phyloP scores from a whole-genome alignment of 148 eudicot genomes.

The Fagopyrum esculentum region DNA sequence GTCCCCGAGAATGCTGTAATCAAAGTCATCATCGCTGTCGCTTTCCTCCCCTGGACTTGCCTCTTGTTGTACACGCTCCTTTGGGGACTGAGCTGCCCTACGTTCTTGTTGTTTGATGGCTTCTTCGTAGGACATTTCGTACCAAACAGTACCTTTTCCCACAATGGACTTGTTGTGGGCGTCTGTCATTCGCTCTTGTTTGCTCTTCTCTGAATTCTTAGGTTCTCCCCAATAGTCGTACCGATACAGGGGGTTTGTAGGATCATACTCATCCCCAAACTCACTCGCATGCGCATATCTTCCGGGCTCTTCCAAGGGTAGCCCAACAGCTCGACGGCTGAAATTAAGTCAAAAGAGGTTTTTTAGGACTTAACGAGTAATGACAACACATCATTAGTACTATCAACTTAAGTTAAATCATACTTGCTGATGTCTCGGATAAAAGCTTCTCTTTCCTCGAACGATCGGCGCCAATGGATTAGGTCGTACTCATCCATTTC shows the following conservation, averaged over 20 bases:
- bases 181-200: slow-evolving; percentile 59
- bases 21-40: slow-evolving; percentile 48
- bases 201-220: slow-evolving; percentile 85
- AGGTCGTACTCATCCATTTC: slow-evolving; percentile 98
- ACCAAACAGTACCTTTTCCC: slow-evolving; percentile 76
- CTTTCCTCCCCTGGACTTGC: slow-evolving; percentile 35
- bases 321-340: slow-evolving; percentile 88
- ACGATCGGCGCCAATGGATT: slow-evolving; percentile 91
- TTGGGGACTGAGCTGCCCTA: slow-evolving; percentile 33
- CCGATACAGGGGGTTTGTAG: slow-evolving; percentile 61
- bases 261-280: slow-evolving; percentile 75
- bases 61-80: slow-evolving; percentile 22
- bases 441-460: slow-evolving; percentile 95
- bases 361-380: background rate
- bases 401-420: background rate
- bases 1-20: slow-evolving; percentile 61
- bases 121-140: slow-evolving; percentile 84
- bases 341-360: background rate
- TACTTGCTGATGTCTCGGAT: slow-evolving; percentile 93
- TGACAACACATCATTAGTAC: background rate
- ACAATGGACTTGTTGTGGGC: slow-evolving; percentile 83
- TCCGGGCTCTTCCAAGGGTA: slow-evolving; percentile 89
- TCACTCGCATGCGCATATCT: slow-evolving; percentile 68
- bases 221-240: slow-evolving; percentile 99
- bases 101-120: slow-evolving; percentile 51